These are phyloP conservation scores for Aspergillus funiculosus DNA, from an alignment of 495 filamentous ascomycete species.

Conservation along the genomic window DNA sequence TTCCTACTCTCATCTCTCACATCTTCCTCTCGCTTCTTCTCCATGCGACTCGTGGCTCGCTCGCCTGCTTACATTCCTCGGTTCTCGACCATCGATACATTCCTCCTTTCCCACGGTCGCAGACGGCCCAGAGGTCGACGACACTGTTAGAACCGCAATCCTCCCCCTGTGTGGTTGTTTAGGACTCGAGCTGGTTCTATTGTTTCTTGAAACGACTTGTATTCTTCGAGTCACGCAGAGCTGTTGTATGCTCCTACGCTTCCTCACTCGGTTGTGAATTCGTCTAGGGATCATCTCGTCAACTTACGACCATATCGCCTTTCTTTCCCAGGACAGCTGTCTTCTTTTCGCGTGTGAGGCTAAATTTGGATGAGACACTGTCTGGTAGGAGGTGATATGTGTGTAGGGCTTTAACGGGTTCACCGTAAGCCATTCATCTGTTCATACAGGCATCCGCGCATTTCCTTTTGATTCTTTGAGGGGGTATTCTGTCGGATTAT, in stretches of 20 bases:
- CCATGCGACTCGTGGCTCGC: constrained; percentile 32
- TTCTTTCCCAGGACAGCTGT: not conserved
- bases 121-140: constrained; percentile 18
- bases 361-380: constrained; percentile 1
- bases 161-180: not conserved
- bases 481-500: constrained; percentile 76
- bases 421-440: constrained; percentile 9
- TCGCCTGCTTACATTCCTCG: constrained; percentile 27
- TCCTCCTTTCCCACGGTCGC: constrained; percentile 25
- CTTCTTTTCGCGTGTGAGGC: not conserved
- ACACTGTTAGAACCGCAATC: constrained; percentile 17
- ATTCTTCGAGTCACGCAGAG: no score
- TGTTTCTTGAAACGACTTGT: not conserved
- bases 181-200: not conserved
- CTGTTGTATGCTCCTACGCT: no score
- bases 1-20: constrained; percentile 15
- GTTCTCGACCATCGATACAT: constrained; percentile 20
- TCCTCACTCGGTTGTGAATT: not conserved
- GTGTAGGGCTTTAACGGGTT: constrained; percentile 29
- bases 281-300: not conserved
- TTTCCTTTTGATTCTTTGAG: constrained; percentile 40
- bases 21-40: constrained; percentile 27
- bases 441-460: constrained; percentile 17
- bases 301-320: no score
- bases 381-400: constrained; percentile 28